Conservation (phyloP, 257 asterid species). For the Nicotiana tomentosiformis region DNA sequence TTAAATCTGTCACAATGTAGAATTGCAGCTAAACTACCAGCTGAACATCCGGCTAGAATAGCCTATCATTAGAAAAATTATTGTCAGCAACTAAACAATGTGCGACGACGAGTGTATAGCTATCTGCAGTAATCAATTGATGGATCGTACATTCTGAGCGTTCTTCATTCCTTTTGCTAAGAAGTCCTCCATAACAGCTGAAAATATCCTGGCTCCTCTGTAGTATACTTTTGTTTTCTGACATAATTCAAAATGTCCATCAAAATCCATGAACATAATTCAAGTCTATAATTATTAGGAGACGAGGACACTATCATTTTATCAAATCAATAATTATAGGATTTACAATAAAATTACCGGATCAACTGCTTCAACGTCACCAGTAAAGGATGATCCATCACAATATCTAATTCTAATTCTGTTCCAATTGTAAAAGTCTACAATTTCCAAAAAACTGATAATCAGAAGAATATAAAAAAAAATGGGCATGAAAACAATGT, state of each 20-base stretch:
- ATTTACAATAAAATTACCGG: constrained; percentile 41
- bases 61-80: constrained; percentile 41
- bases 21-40: constrained; percentile 80
- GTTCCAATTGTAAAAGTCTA: constrained; percentile 85
- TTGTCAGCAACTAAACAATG: not conserved
- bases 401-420: constrained; percentile 73
- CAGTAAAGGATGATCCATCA: constrained; percentile 89
- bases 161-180: constrained; percentile 38
- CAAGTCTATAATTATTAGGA: not conserved
- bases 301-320: not conserved
- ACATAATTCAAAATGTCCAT: not conserved
- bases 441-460: constrained; percentile 5
- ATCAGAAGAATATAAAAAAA: not conserved
- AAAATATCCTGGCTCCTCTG: constrained; percentile 35
- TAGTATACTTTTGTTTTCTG: constrained; percentile 37
- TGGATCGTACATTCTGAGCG: constrained; percentile 31
- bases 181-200: constrained; percentile 36
- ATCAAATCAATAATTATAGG: not conserved
- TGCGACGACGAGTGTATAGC: not conserved
- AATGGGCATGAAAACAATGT: not conserved
- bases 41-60: constrained; percentile 82
- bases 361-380: constrained; percentile 72
- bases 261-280: not conserved
- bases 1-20: constrained; percentile 69
- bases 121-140: not conserved